Percentiles rank a stretch among this genome's conserved stretches.
These are phyloP conservation scores for Ophiostoma triangulosporum DNA, from an alignment of 2,329 filamentous ascomycete species.

Conservation along the genomic window DNA sequence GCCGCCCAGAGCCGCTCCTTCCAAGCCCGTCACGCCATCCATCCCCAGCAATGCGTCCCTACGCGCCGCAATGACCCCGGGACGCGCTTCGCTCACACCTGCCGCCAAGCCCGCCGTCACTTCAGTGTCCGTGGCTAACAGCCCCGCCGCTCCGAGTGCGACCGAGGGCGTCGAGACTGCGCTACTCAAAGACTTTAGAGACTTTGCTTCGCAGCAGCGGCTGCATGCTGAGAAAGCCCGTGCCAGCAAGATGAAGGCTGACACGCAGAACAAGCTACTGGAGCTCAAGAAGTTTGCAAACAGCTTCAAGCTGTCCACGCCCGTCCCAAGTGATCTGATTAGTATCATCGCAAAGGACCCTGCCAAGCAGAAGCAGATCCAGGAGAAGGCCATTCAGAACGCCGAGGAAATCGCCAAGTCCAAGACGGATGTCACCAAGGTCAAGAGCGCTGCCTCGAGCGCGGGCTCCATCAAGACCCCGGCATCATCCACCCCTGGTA, in stretches of 20 bases:
- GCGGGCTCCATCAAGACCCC: not conserved
- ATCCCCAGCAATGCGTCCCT: slow-evolving; percentile 7
- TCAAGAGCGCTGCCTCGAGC: slow-evolving; percentile 6
- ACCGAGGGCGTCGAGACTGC: slow-evolving; percentile 49
- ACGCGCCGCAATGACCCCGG: slow-evolving; percentile 24
- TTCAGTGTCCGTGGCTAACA: slow-evolving; percentile 12
- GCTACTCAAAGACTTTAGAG: slow-evolving; percentile 49
- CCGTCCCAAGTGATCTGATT: slow-evolving; percentile 81
- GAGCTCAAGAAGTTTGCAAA: slow-evolving; percentile 91
- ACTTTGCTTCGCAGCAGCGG: slow-evolving; percentile 45
- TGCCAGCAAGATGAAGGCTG: slow-evolving; percentile 47
- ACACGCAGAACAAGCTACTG: slow-evolving; percentile 85
- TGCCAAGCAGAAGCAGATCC: slow-evolving; percentile 84
- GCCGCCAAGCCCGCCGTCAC: slow-evolving; percentile 21
- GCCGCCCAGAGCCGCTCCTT: not conserved
- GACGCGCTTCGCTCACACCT: slow-evolving; percentile 27
- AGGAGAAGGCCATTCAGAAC: slow-evolving; percentile 72
- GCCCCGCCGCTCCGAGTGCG: slow-evolving; percentile 33
- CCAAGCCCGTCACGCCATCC: slow-evolving; percentile 1
- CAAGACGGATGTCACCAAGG: slow-evolving; percentile 22
- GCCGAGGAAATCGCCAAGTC: slow-evolving; percentile 45
- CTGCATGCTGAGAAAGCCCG: slow-evolving; percentile 42
- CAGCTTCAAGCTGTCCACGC: slow-evolving; percentile 87
- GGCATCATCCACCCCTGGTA: not conserved
- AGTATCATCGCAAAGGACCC: slow-evolving; percentile 94